Conservation (phyloP, 2,329 filamentous ascomycete species). For the Colletotrichum musicola region DNA sequence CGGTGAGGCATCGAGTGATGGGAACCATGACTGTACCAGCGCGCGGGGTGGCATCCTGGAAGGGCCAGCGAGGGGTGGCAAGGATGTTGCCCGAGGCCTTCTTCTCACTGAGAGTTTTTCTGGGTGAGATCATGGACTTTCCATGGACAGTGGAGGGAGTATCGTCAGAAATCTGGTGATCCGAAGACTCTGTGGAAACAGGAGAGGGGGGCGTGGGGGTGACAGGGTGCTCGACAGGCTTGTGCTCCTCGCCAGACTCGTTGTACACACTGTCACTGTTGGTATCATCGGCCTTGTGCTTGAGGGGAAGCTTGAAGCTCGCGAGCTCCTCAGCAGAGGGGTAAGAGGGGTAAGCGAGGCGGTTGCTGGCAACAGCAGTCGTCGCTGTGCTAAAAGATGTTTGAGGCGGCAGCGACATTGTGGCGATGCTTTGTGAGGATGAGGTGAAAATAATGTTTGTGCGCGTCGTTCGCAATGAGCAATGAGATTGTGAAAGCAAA, state of each 20-base stretch:
- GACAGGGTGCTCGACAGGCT: neutral
- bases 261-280: conserved; percentile 1
- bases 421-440: neutral
- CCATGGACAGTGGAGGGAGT: conserved; percentile 24
- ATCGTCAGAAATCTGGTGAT: conserved; percentile 13
- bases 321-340: conserved; percentile 23
- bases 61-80: conserved; percentile 29
- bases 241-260: neutral
- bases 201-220: conserved; percentile 31
- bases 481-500: neutral
- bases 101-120: neutral
- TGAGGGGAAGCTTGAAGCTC: conserved; percentile 19
- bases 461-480: neutral
- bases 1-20: conserved; percentile 20
- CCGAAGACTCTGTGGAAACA: conserved; percentile 14
- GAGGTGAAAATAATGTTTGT: neutral
- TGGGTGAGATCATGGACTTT: conserved; percentile 26
- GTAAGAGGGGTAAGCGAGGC: conserved; percentile 21
- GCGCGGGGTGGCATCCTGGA: conserved; percentile 31
- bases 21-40: conserved; percentile 23
- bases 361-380: conserved; percentile 18
- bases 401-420: conserved; percentile 21
- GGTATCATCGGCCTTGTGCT: neutral
- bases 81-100: neutral
- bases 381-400: conserved; percentile 28